Percentiles rank a stretch among this genome's conserved stretches.
phyloP scores from a whole-genome alignment of 2,329 filamentous ascomycete genomes.

The Eurotiales sp. region DNA sequence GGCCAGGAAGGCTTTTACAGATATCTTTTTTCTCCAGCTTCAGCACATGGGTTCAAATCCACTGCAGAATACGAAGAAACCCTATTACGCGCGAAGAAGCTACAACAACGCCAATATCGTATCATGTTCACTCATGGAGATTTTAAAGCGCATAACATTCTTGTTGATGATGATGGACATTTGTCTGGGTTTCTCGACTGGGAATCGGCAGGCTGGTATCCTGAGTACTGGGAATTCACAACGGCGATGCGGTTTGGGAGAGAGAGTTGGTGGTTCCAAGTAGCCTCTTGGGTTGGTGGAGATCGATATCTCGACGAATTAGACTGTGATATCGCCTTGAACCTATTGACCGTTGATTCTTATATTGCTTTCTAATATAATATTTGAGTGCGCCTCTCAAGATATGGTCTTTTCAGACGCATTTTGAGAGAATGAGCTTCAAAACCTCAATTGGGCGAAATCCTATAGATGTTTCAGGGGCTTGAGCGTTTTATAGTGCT shows the following conservation, averaged over 20 bases:
- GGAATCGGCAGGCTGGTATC: conserved; percentile 23
- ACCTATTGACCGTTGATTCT: no score
- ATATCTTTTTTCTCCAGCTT: conserved; percentile 23
- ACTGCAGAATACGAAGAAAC: conserved; percentile 23
- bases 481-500: no score
- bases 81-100: conserved; percentile 21
- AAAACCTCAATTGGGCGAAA: no score
- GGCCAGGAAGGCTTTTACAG: conserved; percentile 26
- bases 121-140: conserved; percentile 25
- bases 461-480: no score
- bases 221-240: conserved; percentile 25
- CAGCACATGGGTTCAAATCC: conserved; percentile 26
- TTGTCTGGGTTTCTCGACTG: conserved; percentile 26
- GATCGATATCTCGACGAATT: conserved; percentile 19
- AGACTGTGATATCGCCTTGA: conserved; percentile 17
- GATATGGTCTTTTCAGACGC: no score
- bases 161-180: conserved; percentile 19
- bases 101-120: conserved; percentile 14
- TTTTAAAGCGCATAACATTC: conserved; percentile 23
- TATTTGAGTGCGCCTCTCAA: no score
- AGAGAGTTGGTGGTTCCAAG: conserved; percentile 22
- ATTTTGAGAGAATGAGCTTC: no score
- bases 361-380: no score
- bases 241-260: conserved; percentile 22
- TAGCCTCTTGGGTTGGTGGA: conserved; percentile 19